Evolutionary conservation across 805 yeast genomes (phyloP), one percentile per base, ranked within the genome.

Genomic region (Starmerella tilneyi): DNA sequence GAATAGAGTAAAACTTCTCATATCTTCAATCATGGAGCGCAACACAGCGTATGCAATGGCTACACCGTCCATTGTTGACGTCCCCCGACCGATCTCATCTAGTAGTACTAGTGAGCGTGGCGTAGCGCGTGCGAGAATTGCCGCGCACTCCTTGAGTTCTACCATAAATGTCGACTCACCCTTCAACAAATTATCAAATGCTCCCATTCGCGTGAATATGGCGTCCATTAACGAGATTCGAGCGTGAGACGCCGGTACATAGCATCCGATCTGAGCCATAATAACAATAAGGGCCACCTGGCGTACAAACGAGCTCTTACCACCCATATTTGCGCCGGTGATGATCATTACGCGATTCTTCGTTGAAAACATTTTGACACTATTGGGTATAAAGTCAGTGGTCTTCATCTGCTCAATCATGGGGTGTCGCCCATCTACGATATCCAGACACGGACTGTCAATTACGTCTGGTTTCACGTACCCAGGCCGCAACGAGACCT

Each of bases 311-410:
- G 85, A 77, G 6, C 86, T 79, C 59, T 84, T 84, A 4, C 94
- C 94, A 9, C 94, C 94, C 86, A 83, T 81, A 53, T 83, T 83
- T 0, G 94, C 92, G 0, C 94, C 94, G 0, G 94, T 83, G 19
- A 86, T 74, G 13, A 86, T 69, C 44, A 78, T 65, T 0, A 75
- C 72, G 27, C 84, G 68, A 12, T 74, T 69, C 3, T 65, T 59
- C n/a, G 64, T 57, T 6, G 63, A 57, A 5, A 66, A 54, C 66
- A 86, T 72, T 6, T 59, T 45, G 5, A 79, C 70, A 51, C 78
- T 76, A 58, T 85, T 86, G 2, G 92, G 70, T 11, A 86, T 83
- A 57, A 76, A 82, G 23, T 55, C 52, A 2, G 57, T 56, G 3
- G 58, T 50, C 35, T 65, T 57, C 16, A 77, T 55, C 12, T 68